phyloP scores from a whole-genome alignment of 75 land plant genomes.

The Cupressus sempervirens region DNA sequence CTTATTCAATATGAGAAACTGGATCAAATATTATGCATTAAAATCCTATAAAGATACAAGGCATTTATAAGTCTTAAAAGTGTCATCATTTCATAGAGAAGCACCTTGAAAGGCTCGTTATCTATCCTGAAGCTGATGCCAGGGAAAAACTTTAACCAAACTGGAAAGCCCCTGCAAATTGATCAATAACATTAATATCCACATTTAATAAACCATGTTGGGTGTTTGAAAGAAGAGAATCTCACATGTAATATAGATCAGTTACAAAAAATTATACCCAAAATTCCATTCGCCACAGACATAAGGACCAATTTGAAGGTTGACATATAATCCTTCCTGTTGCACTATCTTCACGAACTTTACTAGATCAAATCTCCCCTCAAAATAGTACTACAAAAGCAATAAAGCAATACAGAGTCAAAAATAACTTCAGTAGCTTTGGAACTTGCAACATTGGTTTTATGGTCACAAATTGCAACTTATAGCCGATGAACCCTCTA shows the following conservation, averaged over 20 bases:
- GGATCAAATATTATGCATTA: background rate
- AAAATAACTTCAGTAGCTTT: background rate
- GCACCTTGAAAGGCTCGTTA: slow-evolving; percentile 84
- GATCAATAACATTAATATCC: background rate
- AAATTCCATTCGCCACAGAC: slow-evolving; percentile 65
- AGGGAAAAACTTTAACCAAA: slow-evolving; percentile 88
- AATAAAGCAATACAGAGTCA: slow-evolving; percentile 5
- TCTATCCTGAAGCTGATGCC: slow-evolving; percentile 92
- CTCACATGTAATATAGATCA: background rate
- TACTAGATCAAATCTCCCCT: slow-evolving; percentile 51
- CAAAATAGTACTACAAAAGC: slow-evolving; percentile 42
- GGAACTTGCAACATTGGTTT: background rate
- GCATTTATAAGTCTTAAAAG: background rate
- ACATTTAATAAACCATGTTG: background rate
- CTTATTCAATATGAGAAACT: background rate
- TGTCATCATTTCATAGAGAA: background rate
- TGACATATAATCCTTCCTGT: slow-evolving; percentile 46
- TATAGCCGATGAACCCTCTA: too few relatives aligned
- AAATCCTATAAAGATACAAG: background rate
- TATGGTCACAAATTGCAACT: too few relatives aligned
- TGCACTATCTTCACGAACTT: slow-evolving; percentile 52
- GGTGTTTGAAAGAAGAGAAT: background rate
- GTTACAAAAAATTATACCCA: slow-evolving; percentile 27
- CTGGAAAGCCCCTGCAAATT: slow-evolving; percentile 75
- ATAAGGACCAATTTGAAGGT: slow-evolving; percentile 58